A percentile compares a stretch with the other conserved stretches of the same genome.
Conservation (phyloP, 2,329 filamentous ascomycete genomes). For the Epichloe sylvatica region DNA sequence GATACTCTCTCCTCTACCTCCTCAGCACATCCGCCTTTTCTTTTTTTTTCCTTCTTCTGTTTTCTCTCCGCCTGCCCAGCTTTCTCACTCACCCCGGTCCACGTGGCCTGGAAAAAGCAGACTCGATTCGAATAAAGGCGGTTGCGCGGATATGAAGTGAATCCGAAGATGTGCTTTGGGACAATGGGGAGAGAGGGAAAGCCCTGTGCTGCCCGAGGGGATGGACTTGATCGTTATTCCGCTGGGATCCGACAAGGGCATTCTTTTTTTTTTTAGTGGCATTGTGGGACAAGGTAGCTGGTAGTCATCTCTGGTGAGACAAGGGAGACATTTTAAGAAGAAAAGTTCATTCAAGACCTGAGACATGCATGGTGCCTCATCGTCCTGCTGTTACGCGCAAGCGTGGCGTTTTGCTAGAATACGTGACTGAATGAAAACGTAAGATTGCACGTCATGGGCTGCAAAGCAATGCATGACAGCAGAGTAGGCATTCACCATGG, state of each 20-base stretch:
- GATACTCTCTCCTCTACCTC: conserved; percentile 51
- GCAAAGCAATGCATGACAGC: no score
- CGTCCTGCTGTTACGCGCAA: no score
- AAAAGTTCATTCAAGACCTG: background rate
- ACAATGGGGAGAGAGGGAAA: conserved; percentile 70
- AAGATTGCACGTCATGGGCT: no score
- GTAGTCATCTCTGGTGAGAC: background rate
- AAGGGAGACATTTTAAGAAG: conserved; percentile 5
- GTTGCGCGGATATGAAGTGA: conserved; percentile 1
- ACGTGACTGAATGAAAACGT: no score
- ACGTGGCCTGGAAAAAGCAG: background rate
- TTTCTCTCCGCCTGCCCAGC: background rate
- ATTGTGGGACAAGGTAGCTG: background rate
- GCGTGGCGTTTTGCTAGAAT: no score
- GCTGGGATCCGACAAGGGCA: conserved; percentile 16
- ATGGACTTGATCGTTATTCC: conserved; percentile 82
- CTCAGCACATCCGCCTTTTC: conserved; percentile 7
- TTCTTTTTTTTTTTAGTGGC: conserved; percentile 8
- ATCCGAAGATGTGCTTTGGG: background rate
- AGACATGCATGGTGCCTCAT: no score
- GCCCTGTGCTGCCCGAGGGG: conserved; percentile 81
- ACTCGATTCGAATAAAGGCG: background rate
- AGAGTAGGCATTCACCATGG: no score
- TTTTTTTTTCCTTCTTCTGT: background rate
- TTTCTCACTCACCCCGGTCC: conserved; percentile 5